Conservation (phyloP, 441 rosid species). For the Syzygium syzygioides region DNA sequence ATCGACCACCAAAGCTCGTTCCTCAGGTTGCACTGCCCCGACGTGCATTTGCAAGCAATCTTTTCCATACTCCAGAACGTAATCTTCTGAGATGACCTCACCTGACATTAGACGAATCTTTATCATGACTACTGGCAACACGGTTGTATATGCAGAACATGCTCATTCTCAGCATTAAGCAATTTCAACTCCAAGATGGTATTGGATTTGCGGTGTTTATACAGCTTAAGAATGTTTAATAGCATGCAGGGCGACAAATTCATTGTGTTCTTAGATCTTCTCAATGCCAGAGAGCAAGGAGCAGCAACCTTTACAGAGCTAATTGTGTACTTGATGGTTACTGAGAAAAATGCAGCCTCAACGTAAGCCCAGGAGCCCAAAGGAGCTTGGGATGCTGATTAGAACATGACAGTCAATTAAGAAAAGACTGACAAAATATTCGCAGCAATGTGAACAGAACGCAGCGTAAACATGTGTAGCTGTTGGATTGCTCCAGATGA, state of each 20-base stretch:
- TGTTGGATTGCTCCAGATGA: not conserved
- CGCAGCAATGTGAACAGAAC: not conserved
- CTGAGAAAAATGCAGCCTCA: not conserved
- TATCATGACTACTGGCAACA: not conserved
- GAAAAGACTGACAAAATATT: not conserved
- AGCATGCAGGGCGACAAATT: not conserved
- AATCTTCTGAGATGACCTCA: constrained; percentile 9
- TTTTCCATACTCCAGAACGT: constrained; percentile 8
- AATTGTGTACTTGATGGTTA: not conserved
- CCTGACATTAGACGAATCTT: constrained; percentile 3
- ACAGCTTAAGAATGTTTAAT: not conserved
- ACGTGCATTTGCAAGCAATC: constrained; percentile 15
- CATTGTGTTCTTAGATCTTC: not conserved
- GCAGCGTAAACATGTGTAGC: not conserved
- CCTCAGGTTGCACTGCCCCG: constrained; percentile 7
- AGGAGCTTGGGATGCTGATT: not conserved
- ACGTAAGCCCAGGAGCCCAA: not conserved
- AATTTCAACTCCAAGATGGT: not conserved
- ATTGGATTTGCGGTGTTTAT: not conserved
- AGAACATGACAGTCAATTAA: not conserved
- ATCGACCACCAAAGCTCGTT: constrained; percentile 8
- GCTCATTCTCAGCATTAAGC: not conserved
- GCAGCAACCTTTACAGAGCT: not conserved
- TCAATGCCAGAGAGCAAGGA: not conserved
- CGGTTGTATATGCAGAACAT: not conserved